phyloP scores from a whole-genome alignment of 1,284 basidiomycete species.

The Gyrodon tennesseensis region DNA sequence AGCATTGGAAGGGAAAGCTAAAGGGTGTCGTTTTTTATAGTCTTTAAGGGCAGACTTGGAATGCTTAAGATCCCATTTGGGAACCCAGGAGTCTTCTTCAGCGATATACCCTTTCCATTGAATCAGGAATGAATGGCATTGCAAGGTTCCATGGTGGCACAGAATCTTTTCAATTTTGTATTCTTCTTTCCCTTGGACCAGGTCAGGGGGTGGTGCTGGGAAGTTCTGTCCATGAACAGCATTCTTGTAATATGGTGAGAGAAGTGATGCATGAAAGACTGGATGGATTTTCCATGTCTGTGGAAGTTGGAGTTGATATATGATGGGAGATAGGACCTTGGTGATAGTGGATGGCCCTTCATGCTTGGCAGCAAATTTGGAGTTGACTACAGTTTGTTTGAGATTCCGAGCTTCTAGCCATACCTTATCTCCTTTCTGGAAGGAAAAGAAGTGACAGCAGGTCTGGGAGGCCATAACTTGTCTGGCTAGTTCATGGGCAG shows the following conservation, averaged over 20 bases:
- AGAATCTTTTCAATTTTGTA: no score
- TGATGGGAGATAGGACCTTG: background rate
- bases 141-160: no score
- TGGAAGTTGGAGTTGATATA: background rate
- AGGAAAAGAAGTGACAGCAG: fast-evolving
- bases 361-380: background rate
- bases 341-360: background rate
- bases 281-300: background rate
- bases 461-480: background rate
- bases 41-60: no score
- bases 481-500: background rate
- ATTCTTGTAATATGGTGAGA: background rate
- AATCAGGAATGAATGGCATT: no score
- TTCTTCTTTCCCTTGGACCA: no score
- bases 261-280: background rate
- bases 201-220: no score
- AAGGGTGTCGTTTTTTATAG: no score
- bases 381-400: background rate
- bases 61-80: no score
- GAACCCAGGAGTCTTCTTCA: no score
- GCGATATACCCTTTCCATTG: no score
- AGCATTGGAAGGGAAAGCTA: no score
- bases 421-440: background rate
- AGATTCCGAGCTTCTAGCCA: background rate
- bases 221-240: no score